These are phyloP conservation scores for Berberis thunbergii DNA, from an alignment of 164 flowering plant genomes.

Conservation along the genomic window DNA sequence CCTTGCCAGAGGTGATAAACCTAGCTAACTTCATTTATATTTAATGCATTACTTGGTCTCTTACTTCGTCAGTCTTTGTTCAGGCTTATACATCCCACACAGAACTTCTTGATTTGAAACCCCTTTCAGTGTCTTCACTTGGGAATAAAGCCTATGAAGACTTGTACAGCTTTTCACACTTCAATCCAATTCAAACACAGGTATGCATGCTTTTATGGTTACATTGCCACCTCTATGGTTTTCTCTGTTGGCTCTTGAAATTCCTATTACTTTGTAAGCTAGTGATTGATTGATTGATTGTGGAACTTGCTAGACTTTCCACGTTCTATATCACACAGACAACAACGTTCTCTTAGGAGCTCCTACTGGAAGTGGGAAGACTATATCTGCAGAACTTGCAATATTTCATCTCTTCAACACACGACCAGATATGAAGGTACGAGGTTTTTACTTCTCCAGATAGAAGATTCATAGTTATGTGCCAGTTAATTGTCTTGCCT, in stretches of 20 bases:
- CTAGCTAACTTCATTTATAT: too few relatives aligned
- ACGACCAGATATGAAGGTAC: slow-evolving; percentile 98
- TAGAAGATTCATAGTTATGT: neutral
- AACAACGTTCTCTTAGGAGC: slow-evolving; percentile 93
- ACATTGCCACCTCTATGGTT: neutral
- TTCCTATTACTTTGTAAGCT: neutral
- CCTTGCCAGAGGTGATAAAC: slow-evolving; percentile 77
- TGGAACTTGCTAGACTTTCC: slow-evolving; percentile 62
- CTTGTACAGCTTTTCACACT: slow-evolving; percentile 83
- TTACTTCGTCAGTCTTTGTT: slow-evolving; percentile 9
- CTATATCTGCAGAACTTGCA: slow-evolving; percentile 99
- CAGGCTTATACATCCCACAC: slow-evolving; percentile 84
- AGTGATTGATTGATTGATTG: slow-evolving; percentile 3
- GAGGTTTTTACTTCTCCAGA: slow-evolving; percentile 3
- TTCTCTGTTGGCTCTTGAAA: neutral
- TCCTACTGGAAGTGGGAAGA: slow-evolving; percentile 99
- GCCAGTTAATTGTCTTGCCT: neutral
- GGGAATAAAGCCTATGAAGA: slow-evolving; percentile 61
- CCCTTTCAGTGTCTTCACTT: slow-evolving; percentile 84
- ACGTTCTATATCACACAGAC: slow-evolving; percentile 83
- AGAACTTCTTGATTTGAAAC: slow-evolving; percentile 90
- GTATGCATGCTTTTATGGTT: slow-evolving; percentile 21
- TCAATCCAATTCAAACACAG: slow-evolving; percentile 99
- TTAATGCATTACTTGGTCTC: neutral
- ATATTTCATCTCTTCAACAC: slow-evolving; percentile 92